phyloP scores from a whole-genome alignment of 177 flowering plant species.

The Vitis hybrid region DNA sequence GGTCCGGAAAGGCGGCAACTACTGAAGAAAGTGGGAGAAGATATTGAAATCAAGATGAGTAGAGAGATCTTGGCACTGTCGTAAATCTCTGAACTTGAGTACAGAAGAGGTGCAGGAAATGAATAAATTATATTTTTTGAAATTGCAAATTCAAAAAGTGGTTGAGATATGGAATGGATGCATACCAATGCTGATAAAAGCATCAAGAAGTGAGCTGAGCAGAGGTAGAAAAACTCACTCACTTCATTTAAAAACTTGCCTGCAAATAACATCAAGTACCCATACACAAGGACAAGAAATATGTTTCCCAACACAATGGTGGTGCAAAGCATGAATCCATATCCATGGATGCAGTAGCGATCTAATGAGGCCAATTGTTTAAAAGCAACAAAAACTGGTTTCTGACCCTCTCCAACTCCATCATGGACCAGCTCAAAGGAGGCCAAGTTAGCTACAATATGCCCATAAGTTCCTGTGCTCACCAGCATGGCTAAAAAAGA shows the following conservation, averaged over 20 bases:
- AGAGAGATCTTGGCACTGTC: too few species aligned
- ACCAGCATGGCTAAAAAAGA: background rate
- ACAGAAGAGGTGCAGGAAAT: too few species aligned
- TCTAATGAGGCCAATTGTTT: background rate
- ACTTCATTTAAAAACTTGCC: slow-evolving; percentile 19
- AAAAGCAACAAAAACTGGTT: too few species aligned
- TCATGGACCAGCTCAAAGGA: background rate
- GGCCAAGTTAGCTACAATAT: background rate
- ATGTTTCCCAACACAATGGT: slow-evolving; percentile 16
- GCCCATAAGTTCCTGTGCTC: background rate
- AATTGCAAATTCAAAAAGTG: too few species aligned
- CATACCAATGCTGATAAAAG: slow-evolving; percentile 22
- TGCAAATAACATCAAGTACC: slow-evolving; percentile 21
- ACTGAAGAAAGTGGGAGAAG: too few species aligned
- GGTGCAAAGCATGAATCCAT: slow-evolving; percentile 29
- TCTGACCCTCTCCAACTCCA: too few species aligned
- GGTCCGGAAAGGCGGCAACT: too few species aligned
- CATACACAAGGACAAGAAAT: slow-evolving; percentile 23
- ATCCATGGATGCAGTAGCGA: background rate
- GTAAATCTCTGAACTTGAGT: too few species aligned
- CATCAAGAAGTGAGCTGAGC: slow-evolving; percentile 21
- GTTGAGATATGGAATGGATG: too few species aligned
- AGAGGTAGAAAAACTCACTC: slow-evolving; percentile 26
- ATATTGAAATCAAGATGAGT: too few species aligned
- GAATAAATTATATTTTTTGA: too few species aligned